These are phyloP conservation scores for Hypholoma fasciculare DNA, from an alignment of 768 basidiomycete species.

Conservation along the genomic window DNA sequence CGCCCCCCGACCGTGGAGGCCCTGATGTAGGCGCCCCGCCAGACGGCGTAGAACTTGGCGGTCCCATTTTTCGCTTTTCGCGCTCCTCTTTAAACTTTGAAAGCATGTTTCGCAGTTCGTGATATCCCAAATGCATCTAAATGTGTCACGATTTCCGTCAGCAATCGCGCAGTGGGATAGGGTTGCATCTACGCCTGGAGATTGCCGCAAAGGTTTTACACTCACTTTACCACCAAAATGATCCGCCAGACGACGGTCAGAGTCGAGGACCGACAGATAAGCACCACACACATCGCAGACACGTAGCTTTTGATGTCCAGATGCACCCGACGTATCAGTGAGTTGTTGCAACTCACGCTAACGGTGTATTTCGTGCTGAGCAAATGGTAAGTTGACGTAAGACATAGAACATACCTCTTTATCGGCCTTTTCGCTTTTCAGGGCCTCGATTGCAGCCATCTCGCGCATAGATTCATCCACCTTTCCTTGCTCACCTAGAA, in stretches of 20 bases:
- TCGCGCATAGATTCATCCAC: slow-evolving; percentile 99
- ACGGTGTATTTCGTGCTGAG: slow-evolving; percentile 8
- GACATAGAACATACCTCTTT: slow-evolving; percentile 72
- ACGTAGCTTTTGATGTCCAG: slow-evolving; percentile 98
- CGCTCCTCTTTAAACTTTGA: slow-evolving; percentile 89
- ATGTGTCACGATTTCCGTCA: slow-evolving; percentile 14
- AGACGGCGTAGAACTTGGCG: slow-evolving; percentile 41
- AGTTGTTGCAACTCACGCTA: slow-evolving; percentile 93
- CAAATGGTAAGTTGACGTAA: slow-evolving; percentile 7
- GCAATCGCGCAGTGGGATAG: slow-evolving; percentile 10
- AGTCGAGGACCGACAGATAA: slow-evolving; percentile 97
- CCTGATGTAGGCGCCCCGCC: slow-evolving; percentile 37
- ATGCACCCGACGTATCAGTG: slow-evolving; percentile 97
- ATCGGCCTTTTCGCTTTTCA: slow-evolving; percentile 94
- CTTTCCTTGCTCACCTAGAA: slow-evolving; percentile 92
- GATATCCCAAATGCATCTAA: slow-evolving; percentile 99
- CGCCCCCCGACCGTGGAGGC: slow-evolving; percentile 39
- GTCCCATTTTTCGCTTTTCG: slow-evolving; percentile 71
- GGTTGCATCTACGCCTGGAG: slow-evolving; percentile 22
- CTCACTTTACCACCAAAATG: slow-evolving; percentile 99
- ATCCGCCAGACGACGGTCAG: slow-evolving; percentile 97
- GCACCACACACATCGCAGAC: slow-evolving; percentile 99
- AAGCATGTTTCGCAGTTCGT: slow-evolving; percentile 95
- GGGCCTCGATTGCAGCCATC: slow-evolving; percentile 94
- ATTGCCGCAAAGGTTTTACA: slow-evolving; percentile 17